phyloP scores from a whole-genome alignment of 257 asterid genomes.

The Solanum chilense region DNA sequence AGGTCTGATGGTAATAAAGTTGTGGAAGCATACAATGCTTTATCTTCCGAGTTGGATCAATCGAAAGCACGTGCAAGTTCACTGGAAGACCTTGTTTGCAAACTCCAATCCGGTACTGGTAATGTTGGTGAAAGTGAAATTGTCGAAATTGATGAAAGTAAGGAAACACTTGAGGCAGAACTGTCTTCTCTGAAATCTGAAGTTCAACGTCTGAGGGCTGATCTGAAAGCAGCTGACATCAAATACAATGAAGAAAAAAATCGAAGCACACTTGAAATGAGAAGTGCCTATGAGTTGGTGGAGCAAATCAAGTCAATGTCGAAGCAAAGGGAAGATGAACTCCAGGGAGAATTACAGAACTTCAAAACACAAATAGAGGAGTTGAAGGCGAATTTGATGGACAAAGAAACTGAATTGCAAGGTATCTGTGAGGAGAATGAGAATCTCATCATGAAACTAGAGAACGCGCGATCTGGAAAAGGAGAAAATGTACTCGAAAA shows the following conservation, averaged over 20 bases:
- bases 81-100: slow-evolving; percentile 49
- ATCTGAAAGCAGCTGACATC: slow-evolving; percentile 60
- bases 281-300: slow-evolving; percentile 38
- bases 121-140: not conserved
- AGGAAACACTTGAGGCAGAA: slow-evolving; percentile 23
- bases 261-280: slow-evolving; percentile 23
- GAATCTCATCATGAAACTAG: slow-evolving; percentile 30
- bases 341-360: slow-evolving; percentile 30
- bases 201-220: slow-evolving; percentile 35
- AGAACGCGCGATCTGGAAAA: slow-evolving; percentile 16
- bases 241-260: slow-evolving; percentile 46
- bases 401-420: slow-evolving; percentile 81
- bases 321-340: slow-evolving; percentile 37
- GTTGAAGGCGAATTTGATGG: slow-evolving; percentile 75
- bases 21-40: slow-evolving; percentile 29
- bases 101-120: slow-evolving; percentile 32
- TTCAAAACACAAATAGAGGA: slow-evolving; percentile 53
- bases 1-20: slow-evolving; percentile 47
- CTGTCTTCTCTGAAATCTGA: slow-evolving; percentile 38
- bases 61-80: slow-evolving; percentile 53
- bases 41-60: slow-evolving; percentile 48
- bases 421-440: slow-evolving; percentile 85
- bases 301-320: slow-evolving; percentile 44
- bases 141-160: not conserved
- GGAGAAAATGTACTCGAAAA: slow-evolving; percentile 35